Percentiles rank a stretch among this genome's conserved stretches.
These are phyloP conservation scores for Lodderomyces oxycetoniae DNA, from an alignment of 1,139 yeast species.

Conservation along the genomic window DNA sequence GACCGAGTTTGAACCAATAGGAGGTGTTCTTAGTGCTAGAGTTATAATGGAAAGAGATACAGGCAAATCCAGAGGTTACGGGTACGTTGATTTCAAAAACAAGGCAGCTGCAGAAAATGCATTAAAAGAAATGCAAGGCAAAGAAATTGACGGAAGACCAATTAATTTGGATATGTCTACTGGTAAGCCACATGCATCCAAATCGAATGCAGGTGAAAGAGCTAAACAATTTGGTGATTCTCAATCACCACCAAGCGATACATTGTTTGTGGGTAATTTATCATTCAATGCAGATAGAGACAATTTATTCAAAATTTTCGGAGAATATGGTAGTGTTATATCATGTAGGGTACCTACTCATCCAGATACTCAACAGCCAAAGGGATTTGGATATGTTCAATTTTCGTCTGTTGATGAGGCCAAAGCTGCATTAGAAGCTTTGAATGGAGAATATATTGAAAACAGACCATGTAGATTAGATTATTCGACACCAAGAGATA, in stretches of 20 bases:
- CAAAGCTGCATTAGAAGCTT: slow-evolving; percentile 76
- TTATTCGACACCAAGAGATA: slow-evolving; percentile 85
- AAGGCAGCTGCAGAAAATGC: slow-evolving; percentile 83
- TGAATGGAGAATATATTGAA: slow-evolving; percentile 84
- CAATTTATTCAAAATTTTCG: slow-evolving; percentile 63
- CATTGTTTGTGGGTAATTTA: slow-evolving; percentile 91
- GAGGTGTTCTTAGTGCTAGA: slow-evolving; percentile 84
- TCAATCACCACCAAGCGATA: slow-evolving; percentile 89
- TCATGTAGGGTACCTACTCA: slow-evolving; percentile 95
- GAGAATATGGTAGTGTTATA: slow-evolving; percentile 72
- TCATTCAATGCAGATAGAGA: slow-evolving; percentile 87
- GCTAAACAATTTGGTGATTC: slow-evolving; percentile 87
- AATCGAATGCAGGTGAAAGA: slow-evolving; percentile 56
- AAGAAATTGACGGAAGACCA: slow-evolving; percentile 95
- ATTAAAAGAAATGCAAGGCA: slow-evolving; percentile 80
- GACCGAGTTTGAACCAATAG: slow-evolving; percentile 76
- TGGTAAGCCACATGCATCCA: slow-evolving; percentile 61
- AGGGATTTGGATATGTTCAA: slow-evolving; percentile 98
- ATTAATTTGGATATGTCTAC: slow-evolving; percentile 90
- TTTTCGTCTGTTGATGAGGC: slow-evolving; percentile 85
- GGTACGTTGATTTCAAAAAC: slow-evolving; percentile 89
- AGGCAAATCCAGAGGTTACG: slow-evolving; percentile 96
- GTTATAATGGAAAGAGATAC: slow-evolving; percentile 89
- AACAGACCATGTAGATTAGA: slow-evolving; percentile 96
- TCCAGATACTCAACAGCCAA: slow-evolving; percentile 98